Evolutionary conservation across 257 asterid species (phyloP), one percentile per base, ranked within the genome.

Genomic region (Verbascum thapsus): DNA sequence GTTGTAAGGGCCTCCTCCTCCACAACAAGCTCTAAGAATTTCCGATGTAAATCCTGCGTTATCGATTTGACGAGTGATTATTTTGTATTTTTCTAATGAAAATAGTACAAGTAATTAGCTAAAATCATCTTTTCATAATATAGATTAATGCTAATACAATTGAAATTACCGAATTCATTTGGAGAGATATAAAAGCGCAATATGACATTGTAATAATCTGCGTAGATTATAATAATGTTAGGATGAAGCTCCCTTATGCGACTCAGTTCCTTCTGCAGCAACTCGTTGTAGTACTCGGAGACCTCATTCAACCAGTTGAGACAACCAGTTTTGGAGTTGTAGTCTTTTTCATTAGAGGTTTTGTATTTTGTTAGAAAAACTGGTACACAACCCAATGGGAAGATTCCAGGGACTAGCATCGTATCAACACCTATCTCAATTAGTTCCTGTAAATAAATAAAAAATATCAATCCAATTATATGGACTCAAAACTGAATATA

Each of bases 171-270:
- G 13, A 54, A 64, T 49, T 64, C 44, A n/a, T 32, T 4, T 1
- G 81, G 85, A 11, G 47, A 51, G 0, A 11, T 66, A 15, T 70
- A 83, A 34, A 82, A 18, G 4, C n/a, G 61, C 73, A 70, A 45
- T 1, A 80, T 82, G 4, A 75, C 83, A 37, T 70, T 78, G 74
- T 80, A 82, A 60, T 78, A 75, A 42, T 85, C 87, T 5, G 76
- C 85, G 5, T 80, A 80, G 58, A 82, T 80, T 9, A 85, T 70
- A 67, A 52, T 64, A 19, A 67, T 61, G 40, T 61, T 15, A 23
- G 87, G 82, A 66, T 80, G 58, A 1, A 53, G 65, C 3, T 42
- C 12, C 5, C 76, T 54, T 1, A 80, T 64, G 44, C 55, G 61
- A 1, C 32, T 38, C 9, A 78, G 63, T 62, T 80, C 80, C n/a